Base-by-base conservation (phyloP, 108 stramenopile genomes). In the Fistulifera pelliculosa region DNA sequence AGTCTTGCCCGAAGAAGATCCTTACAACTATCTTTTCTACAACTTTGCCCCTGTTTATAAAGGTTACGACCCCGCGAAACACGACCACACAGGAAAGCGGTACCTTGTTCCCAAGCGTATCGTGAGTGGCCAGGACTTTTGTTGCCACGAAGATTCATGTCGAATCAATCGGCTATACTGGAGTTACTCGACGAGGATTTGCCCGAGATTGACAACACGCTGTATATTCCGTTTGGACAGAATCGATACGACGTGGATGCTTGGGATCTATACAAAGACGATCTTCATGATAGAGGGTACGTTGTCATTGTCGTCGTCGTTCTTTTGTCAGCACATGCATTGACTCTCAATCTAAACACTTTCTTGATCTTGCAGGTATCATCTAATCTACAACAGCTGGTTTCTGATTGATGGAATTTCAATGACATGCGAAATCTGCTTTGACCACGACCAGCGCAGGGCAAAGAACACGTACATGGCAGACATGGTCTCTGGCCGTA, bases 21-120 rank as follows among this genome's bases (percentile, higher is more conserved):
- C 31, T 3, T 35, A 35, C 31, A 35, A 35, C 8, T 74, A 60
- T 54, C 64, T 81, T 44, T 85, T 81, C 45, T 81, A 80, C 65
- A 85, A 85, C 57, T 85, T 85, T 63, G 84, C 79, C 13, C 79
- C 76, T 2, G 23, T 85, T n/a, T 77, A 73, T 52, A 73, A 70
- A 25, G 84, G 84, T 44, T 83, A 66, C 39, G 77, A 83, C 52
- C 81, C 81, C 0, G 65, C 61, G 16, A 35, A 35, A 35, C 62
- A 62, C 8, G 62, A 71, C 7, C 57, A 61, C 14, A 56, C 60
- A 0, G 80, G 80, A 17, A 35, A 35, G 31, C 31, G 31, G 3
- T 35, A 35, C 31, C 31, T 35, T 35, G 31, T 35, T 64, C 84
- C 84, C 22, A 85, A 85, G 47, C 67, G 77, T 39, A 81, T 81